phyloP scores from a whole-genome alignment of 1,284 basidiomycete genomes.

The Apiotrichum mycotoxinovorans region DNA sequence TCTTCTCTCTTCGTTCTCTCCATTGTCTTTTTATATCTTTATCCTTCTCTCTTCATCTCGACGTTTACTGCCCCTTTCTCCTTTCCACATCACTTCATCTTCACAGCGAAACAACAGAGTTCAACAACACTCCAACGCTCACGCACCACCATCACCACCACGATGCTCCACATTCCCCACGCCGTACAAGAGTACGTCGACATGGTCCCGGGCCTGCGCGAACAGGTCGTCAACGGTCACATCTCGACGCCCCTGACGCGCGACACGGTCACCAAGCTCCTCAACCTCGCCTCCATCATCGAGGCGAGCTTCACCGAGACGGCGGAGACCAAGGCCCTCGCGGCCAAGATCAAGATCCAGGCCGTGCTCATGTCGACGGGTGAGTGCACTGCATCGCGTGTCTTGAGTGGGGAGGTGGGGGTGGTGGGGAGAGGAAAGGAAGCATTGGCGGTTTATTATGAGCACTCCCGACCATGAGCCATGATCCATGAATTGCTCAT shows the following conservation, averaged over 20 bases:
- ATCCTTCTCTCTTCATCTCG: no score
- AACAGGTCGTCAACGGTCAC: not conserved
- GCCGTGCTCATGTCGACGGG: not conserved
- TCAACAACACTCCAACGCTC: not conserved
- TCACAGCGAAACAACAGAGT: not conserved
- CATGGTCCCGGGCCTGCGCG: not conserved
- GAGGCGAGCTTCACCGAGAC: not conserved
- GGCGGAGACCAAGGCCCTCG: not conserved
- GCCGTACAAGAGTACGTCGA: not conserved
- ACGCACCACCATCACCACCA: not conserved
- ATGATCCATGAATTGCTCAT: no score
- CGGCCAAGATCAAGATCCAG: slow-evolving; percentile 2
- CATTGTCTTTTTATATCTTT: not conserved
- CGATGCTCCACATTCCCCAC: not conserved
- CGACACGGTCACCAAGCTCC: not conserved
- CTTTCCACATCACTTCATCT: no score
- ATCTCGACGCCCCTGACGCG: not conserved
- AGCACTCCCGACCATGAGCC: no score
- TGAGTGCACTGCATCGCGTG: not conserved
- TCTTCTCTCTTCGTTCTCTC: not conserved
- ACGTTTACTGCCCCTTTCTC: no score
- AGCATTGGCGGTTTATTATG: no score
- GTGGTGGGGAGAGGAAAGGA: not conserved
- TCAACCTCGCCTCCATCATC: not conserved
- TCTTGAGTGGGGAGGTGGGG: not conserved